phyloP scores from a whole-genome alignment of 1,139 yeast genomes.

The Candida sp. region DNA sequence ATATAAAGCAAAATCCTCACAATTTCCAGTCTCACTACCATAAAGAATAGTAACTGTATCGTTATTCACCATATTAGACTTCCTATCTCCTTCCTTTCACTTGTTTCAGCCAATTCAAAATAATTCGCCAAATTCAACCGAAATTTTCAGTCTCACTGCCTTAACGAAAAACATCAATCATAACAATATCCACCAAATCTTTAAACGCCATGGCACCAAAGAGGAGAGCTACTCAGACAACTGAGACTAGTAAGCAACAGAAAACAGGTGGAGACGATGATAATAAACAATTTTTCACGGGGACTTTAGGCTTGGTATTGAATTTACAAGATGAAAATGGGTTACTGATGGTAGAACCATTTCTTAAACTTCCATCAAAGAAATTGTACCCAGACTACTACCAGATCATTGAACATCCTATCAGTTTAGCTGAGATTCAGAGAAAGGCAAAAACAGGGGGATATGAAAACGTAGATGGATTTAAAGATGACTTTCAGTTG shows the following conservation, averaged over 20 bases:
- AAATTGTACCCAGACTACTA: slow-evolving; percentile 83
- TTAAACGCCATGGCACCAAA: slow-evolving; percentile 21
- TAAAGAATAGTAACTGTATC: slow-evolving; percentile 59
- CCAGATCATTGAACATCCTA: slow-evolving; percentile 59
- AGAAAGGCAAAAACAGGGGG: slow-evolving; percentile 35
- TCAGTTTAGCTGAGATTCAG: slow-evolving; percentile 64
- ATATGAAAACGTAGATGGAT: slow-evolving; percentile 35
- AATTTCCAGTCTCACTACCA: slow-evolving; percentile 93
- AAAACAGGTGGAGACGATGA: slow-evolving; percentile 16
- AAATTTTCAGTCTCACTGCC: slow-evolving; percentile 96
- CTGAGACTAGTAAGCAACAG: slow-evolving; percentile 11
- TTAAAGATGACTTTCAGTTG: slow-evolving; percentile 52
- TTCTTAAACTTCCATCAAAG: slow-evolving; percentile 67
- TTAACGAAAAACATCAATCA: slow-evolving; percentile 45
- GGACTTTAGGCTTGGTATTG: slow-evolving; percentile 22
- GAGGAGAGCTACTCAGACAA: slow-evolving; percentile 21
- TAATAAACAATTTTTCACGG: slow-evolving; percentile 20
- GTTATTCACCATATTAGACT: slow-evolving; percentile 1
- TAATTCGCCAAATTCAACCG: slow-evolving; percentile 14
- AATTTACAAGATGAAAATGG: slow-evolving; percentile 29
- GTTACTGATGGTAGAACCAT: slow-evolving; percentile 46
- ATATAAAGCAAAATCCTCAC: slow-evolving; percentile 79
- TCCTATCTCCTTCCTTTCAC: too few relatives aligned
- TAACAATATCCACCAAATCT: neutral
- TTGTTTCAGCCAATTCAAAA: too few relatives aligned